phyloP scores from a whole-genome alignment of 148 eudicot genomes.

The Chenopodium suecicum region DNA sequence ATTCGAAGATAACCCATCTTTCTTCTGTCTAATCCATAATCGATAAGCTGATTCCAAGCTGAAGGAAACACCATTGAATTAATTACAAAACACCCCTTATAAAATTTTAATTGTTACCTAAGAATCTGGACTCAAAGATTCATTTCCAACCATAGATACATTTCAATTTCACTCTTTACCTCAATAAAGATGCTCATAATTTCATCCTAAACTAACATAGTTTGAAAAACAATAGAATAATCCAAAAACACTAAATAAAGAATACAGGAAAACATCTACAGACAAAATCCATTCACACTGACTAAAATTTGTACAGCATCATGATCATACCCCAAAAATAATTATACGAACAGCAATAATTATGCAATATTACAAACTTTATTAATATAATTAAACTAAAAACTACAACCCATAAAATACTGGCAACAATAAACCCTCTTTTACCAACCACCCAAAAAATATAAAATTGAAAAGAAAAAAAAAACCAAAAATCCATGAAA shows the following conservation, averaged over 20 bases:
- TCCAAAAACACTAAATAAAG: background rate
- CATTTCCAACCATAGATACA: background rate
- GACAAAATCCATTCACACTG: background rate
- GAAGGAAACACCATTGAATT: background rate
- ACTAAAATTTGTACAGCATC: background rate
- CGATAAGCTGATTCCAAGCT: constrained; percentile 86
- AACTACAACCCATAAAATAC: background rate
- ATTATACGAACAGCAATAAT: background rate
- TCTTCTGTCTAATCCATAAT: constrained; percentile 68
- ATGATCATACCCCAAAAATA: background rate
- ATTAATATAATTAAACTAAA: background rate
- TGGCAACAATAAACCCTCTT: background rate
- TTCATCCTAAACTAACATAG: background rate
- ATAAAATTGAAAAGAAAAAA: too few species aligned
- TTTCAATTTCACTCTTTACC: background rate
- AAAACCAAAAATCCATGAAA: background rate
- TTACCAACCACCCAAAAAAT: background rate
- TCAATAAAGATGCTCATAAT: background rate
- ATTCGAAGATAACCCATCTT: constrained; percentile 42
- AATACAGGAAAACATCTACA: background rate
- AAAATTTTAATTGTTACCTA: background rate
- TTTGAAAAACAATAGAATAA: background rate
- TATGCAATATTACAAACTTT: background rate
- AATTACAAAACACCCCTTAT: background rate
- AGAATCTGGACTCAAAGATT: background rate